Percentiles rank a stretch among this genome's conserved stretches.
Conservation (phyloP, 208 protist genomes). For the Sergeia podlipaevii region DNA sequence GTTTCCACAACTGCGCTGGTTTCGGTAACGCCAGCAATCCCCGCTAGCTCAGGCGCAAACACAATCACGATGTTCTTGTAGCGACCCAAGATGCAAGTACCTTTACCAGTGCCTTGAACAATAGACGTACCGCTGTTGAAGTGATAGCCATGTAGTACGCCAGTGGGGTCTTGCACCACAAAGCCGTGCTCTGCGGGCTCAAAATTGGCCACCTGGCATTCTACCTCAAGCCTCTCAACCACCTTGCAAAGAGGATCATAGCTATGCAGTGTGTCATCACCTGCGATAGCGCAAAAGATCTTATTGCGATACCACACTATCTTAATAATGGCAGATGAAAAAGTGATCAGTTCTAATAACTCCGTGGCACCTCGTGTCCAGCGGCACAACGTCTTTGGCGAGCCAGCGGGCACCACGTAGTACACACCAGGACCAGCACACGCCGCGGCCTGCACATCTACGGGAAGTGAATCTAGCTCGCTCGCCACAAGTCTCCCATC, state of each 20-base stretch:
- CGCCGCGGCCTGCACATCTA: no score
- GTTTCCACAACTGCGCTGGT: constrained; percentile 13
- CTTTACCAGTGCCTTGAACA: constrained; percentile 11
- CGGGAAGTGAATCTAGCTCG: no score
- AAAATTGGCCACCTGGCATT: constrained; percentile 24
- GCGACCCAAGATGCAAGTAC: constrained; percentile 27
- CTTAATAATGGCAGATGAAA: constrained; percentile 1
- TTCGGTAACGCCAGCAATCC: constrained; percentile 23
- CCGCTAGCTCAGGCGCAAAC: constrained; percentile 1
- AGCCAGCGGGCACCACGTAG: no score
- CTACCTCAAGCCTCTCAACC: constrained; percentile 38
- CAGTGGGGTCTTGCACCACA: constrained; percentile 35
- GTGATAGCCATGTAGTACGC: constrained; percentile 52
- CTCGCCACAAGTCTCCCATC: no score
- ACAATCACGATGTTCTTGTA: constrained; percentile 35
- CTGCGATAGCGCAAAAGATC: constrained; percentile 34
- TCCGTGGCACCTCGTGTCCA: no score
- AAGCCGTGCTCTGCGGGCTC: constrained; percentile 66
- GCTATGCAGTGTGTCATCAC: constrained; percentile 19
- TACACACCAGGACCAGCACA: no score
- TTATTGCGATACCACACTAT: constrained; percentile 59
- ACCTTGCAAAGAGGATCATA: constrained; percentile 57
- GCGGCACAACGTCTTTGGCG: no score
- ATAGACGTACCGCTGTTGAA: constrained; percentile 55
- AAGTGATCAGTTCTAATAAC: background rate